phyloP scores from a whole-genome alignment of 2,329 filamentous ascomycete genomes.

The Leptographium radiaticola region DNA sequence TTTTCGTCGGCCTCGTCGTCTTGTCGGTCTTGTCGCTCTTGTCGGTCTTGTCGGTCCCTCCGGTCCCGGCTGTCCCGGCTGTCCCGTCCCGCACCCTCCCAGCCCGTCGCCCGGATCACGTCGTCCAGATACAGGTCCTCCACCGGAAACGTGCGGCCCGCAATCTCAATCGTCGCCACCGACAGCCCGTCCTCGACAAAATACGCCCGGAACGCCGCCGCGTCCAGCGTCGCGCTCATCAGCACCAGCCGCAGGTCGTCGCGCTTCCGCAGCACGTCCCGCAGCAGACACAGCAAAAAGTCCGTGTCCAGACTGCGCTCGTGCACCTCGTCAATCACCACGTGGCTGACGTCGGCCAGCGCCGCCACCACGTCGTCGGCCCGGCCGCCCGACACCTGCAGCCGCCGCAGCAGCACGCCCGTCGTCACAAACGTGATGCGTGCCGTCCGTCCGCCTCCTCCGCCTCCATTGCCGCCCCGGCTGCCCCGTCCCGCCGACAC shows the following conservation, averaged over 20 bases:
- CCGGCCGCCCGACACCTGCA: slow-evolving; percentile 79
- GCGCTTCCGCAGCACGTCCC: slow-evolving; percentile 62
- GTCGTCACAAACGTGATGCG: slow-evolving; percentile 95
- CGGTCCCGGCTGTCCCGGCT: too few species aligned
- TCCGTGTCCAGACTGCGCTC: slow-evolving; percentile 91
- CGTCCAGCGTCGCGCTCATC: slow-evolving; percentile 94
- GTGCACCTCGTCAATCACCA: slow-evolving; percentile 94
- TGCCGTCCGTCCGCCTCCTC: slow-evolving; percentile 57
- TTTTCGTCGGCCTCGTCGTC: slow-evolving; percentile 12
- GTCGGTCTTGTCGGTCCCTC: slow-evolving; percentile 14
- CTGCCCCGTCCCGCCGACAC: slow-evolving; percentile 34
- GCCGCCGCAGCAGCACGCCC: slow-evolving; percentile 74
- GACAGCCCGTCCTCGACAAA: slow-evolving; percentile 55
- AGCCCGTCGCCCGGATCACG: slow-evolving; percentile 67
- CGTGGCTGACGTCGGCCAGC: slow-evolving; percentile 80
- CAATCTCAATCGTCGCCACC: slow-evolving; percentile 75
- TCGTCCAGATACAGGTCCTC: slow-evolving; percentile 85
- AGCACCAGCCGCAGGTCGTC: slow-evolving; percentile 79
- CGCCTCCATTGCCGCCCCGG: slow-evolving; percentile 43
- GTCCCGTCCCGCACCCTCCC: not conserved
- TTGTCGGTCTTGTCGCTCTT: not conserved
- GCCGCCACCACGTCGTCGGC: slow-evolving; percentile 70
- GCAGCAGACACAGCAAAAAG: slow-evolving; percentile 76
- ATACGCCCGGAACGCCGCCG: slow-evolving; percentile 71
- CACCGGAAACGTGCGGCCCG: slow-evolving; percentile 80